Conservation (phyloP, 306 rosid genomes). For the Quercus mongolica region DNA sequence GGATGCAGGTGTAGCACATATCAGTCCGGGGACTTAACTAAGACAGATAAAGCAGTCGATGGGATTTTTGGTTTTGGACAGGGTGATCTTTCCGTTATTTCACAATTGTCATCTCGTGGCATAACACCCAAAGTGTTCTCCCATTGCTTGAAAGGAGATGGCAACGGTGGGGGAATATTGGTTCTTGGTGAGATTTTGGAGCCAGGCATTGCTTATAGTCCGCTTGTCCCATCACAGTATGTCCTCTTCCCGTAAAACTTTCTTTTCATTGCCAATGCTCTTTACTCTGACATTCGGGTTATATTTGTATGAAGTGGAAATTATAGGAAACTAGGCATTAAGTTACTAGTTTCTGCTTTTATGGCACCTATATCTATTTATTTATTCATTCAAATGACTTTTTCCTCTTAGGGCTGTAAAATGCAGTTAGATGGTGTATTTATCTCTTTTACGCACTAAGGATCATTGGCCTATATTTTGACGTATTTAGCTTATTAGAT, state of each 20-base stretch:
- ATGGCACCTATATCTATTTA: not conserved
- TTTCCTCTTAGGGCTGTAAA: not conserved
- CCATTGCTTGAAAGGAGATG: slow-evolving; percentile 90
- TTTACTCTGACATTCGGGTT: not conserved
- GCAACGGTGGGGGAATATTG: slow-evolving; percentile 86
- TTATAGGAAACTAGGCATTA: not conserved
- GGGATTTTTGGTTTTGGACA: slow-evolving; percentile 97
- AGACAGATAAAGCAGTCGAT: slow-evolving; percentile 86
- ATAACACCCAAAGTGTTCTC: slow-evolving; percentile 89
- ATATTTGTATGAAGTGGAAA: not conserved
- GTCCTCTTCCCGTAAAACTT: slow-evolving; percentile 44
- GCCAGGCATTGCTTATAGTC: slow-evolving; percentile 88
- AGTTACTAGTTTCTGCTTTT: not conserved
- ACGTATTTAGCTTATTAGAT: not conserved
- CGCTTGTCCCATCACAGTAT: slow-evolving; percentile 94
- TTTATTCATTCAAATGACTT: not conserved
- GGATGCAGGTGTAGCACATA: slow-evolving; percentile 80
- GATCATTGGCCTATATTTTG: not conserved
- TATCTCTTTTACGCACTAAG: not conserved
- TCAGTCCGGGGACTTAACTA: slow-evolving; percentile 80
- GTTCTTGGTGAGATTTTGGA: slow-evolving; percentile 98
- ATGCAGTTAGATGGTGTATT: not conserved
- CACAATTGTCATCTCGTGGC: slow-evolving; percentile 80
- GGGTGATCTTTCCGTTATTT: slow-evolving; percentile 76
- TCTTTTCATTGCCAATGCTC: not conserved